Base-by-base conservation (phyloP, 2,329 filamentous ascomycete genomes). In the Graphilbum ipis-grandicollis region DNA sequence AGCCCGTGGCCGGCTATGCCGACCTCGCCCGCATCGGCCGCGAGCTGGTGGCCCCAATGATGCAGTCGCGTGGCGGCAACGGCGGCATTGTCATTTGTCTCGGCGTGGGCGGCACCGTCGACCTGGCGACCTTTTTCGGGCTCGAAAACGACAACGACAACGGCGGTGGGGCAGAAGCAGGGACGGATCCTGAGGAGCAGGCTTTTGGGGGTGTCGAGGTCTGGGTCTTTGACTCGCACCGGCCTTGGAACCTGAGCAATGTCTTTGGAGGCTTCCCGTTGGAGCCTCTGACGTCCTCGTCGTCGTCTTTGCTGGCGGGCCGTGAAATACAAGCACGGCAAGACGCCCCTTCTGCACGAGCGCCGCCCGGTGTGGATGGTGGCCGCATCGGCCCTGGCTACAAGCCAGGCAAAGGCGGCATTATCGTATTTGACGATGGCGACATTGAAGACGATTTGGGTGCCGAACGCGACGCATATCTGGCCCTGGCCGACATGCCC, bases 211-310 rank as follows among this genome's bases (percentile, higher is more conserved):
- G 81, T n/a, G 82, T 96, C 1, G 85, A 94, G 53, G 79, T 94
- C 23, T 98, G 90, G 90, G 70, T 96, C 10, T 67, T 96, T 41
- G 90, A 98, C 57, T 75, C 88, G 21, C 72, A 90, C 55, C 68
- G 90, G 41, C 90, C 90, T 13, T 96, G 88, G 85, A 96, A 98
- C 53, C 54, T 98, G 50, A 75, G 74, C 44, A 98, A 98, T 54
- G 75, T 96, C 13, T 96, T 96, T 60, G 85, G 80, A 12, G 80
- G 81, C 4, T 71, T 72, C 42, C 65, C 71, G 2, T 54, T 68
- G 4, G 66, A 70, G 44, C 60, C 70, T 18, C 19, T 13, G 17
- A 13, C 22, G 10, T 19, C n/a, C n/a, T 52, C 66, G 31, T 21
- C 38, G 3, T n/a, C 26, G 15, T 19, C 34, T 14, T 9, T 14